Evolutionary conservation across 768 basidiomycete genomes (phyloP), one percentile per base, ranked within the genome.

Genomic region (Calvatia gigantea): DNA sequence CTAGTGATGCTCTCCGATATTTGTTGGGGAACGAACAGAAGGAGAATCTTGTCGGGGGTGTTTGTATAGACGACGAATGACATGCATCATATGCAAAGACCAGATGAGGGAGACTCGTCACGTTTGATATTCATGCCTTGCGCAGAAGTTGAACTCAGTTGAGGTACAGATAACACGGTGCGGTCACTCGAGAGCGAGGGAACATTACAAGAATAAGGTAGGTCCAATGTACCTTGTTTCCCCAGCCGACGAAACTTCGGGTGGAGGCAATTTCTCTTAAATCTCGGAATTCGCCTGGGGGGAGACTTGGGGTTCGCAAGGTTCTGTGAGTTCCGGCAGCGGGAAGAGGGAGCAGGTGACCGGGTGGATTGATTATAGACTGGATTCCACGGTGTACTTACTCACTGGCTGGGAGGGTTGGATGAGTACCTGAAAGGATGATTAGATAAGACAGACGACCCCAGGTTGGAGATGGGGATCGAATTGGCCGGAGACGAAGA

Each of bases 221-320:
- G 12, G 21, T 11, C n/a, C n/a, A n/a, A 19, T 42, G 44, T 6
- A 21, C 19, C 49, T 19, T 50, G 17, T 50, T 50, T 50, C 49
- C 15, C 49, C 49, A 50, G 33, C 49, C 49, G 49, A 50, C 37
- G 29, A 50, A 50, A 50, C 49, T 28, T 50, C 49, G 49, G 49
- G 35, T 37, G 35, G 9, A 48, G 46, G 4, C 6, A 19, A 32
- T n/a, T n/a, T 27, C 49, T 50, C 33, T 37, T 50, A 50, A 50
- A 50, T 38, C 49, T 50, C 49, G 49, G 49, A 19, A 5, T 27
- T 38, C 37, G 49, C 44, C 44, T 31, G 14, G 11, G 17, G n/a
- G 15, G 17, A 14, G 35, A 14, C 17, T 37, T 15, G 41, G 7
- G 44, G 44, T 31, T 46, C 44, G 7, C 19, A 42, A 3, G 41